Base-by-base conservation (phyloP, 2,329 filamentous ascomycete species). In the Emmonsia crescens region DNA sequence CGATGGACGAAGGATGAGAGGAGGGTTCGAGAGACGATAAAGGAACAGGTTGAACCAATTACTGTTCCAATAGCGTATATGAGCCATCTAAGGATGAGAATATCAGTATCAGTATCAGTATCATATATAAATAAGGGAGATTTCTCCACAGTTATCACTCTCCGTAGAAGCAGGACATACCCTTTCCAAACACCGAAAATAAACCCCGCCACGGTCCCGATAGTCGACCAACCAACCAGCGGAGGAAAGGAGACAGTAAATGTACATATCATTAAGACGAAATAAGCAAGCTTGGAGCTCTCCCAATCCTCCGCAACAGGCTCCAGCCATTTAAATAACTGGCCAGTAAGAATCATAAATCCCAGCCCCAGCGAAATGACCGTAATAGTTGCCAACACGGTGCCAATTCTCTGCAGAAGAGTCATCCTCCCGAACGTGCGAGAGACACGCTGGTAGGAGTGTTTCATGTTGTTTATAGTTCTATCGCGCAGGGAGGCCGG, bases 221-320 rank as follows among this genome's bases (percentile, higher is more conserved):
- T 86, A 1, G 88, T 89, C 64, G 87, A 89, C 79, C 96, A 96
- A 16, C 92, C 92, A 65, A 96, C 87, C 68, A 96, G 75, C 1
- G 92, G 92, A 24, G 92, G 92, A 73, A 96, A 95, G 1, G 87
- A 89, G 19, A 91, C 88, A 48, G 83, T 72, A 72, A 92, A 91
- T 42, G 89, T 87, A 68, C 89, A 78, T 38, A 83, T 73, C 84
- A 91, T 96, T 46, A 94, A 80, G 57, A 96, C 83, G 63, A 86
- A 74, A 79, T 85, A 89, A 51, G 91, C 93, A 59, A 82, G 85
- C 0, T 79, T 82, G 5, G 91, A 78, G 36, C 84, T 81, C 69
- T 90, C 85, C 91, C 91, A 96, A 66, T 83, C 82, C 72, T 86
- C 81, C 27, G 92, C 90, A 14, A 86, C 75, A 6, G 91, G 90